Base-by-base conservation (phyloP, 345 rosid species). In the Hirschfeldia incana region DNA sequence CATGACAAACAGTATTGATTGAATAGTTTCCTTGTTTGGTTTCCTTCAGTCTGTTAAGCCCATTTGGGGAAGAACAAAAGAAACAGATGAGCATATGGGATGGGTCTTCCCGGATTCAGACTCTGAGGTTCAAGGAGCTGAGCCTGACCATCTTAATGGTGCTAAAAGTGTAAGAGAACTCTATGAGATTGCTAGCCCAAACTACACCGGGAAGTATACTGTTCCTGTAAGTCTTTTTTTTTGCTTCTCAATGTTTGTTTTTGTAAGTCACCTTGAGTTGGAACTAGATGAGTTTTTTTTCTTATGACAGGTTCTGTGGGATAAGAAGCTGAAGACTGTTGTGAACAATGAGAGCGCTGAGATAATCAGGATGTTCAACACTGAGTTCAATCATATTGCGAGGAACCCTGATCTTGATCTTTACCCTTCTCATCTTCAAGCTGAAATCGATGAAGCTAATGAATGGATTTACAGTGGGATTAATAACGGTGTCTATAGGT, bases 51-150 rank as follows among this genome's bases (percentile, higher is more conserved):
- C 98, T 7, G 92, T 89, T 33, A 88, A 91, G 64, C 94, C 97
- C 17, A 87, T 84, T 71, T 94, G 98, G 98, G 97, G 82, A 80
- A 88, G 86, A 86, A 94, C 98, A 8, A 92, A 89, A 73, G 94
- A 89, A 34, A 84, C 65, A 0, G 98, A 92, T 81, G 93, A 91
- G 69, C 97, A 92, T 79, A 89, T 86, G 88, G 95, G 98, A 73
- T 94, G 98, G 97, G 87, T 94, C 34, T 94, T 94, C 66, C 89
- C 94, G 13, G 71, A 82, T 46, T 82, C 88, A 8, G 76, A 80
- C 16, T 74, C 86, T 0, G 95, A 94, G 83, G 93, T 90, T 67
- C 84, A 82, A 9, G 98, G 89, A 82, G 94, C 98, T 82, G 92
- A 83, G 30, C 91, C 89, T 10, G 92, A 92, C 78, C 79, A 85